Evolutionary conservation across 805 yeast genomes (phyloP), one percentile per base, ranked within the genome.

Genomic region (Priceomyces haplophilus): DNA sequence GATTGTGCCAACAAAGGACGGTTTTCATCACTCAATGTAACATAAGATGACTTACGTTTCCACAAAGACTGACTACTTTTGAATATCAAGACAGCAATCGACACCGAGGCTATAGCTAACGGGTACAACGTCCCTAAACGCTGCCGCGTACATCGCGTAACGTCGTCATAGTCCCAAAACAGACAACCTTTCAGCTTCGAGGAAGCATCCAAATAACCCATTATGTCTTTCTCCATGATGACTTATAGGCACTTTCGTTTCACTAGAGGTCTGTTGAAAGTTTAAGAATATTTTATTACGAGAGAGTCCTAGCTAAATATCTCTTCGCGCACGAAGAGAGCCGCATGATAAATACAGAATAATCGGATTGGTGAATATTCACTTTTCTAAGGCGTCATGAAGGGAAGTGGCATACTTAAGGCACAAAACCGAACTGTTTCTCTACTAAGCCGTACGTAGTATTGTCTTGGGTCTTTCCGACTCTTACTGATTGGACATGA

Each of bases 101-200:
- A 59, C 38, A 61, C 41, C 1, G 64, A 53, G 3, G 65, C 59
- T 3, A 63, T 41, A 3, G 65, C 42, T 7, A 67, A 41, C 0
- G 74, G 66, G 2, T 61, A 48, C 37, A 59, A 53, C 24, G 58
- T 59, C 43, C 72, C 72, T 30, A 79, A 53, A 46, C 55, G 49
- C 16, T 64, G 61, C 37, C 81, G 67, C 4, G 76, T 76, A 53
- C 84, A 79, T 12, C 55, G 54, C 1, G 83, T 75, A 32, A 83
- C 55, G 56, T 83, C 88, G 53, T 83, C 88, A 45, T 73, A 78
- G 47, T 67, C 62, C 88, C 88, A 83, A 48, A 58, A 43, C 33
- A 47, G 45, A 54, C 62, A 45, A 38, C 18, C 10, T 12, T 13
- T 8, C 18, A 11, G 23, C 16, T 19, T 11, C 13, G 23, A 7